Conservation (phyloP, 495 filamentous ascomycete genomes). For the Daldinia grandis region DNA sequence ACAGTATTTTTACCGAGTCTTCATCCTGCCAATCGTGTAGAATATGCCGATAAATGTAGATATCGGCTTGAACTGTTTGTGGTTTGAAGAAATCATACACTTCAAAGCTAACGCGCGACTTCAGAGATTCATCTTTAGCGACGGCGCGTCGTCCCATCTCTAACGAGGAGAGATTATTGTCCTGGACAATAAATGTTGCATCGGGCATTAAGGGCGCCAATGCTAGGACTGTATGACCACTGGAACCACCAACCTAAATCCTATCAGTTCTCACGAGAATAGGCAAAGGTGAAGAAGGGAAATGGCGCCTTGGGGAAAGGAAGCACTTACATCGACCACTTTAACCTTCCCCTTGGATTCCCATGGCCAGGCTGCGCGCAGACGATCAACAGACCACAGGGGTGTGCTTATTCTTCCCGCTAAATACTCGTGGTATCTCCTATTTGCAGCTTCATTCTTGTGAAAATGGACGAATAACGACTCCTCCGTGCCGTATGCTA, state of each 20-base stretch:
- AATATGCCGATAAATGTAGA: constrained; percentile 53
- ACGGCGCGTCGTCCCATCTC: constrained; percentile 37
- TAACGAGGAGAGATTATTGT: constrained; percentile 39
- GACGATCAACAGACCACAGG: constrained; percentile 38
- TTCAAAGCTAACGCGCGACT: constrained; percentile 42
- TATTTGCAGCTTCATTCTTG: constrained; percentile 18
- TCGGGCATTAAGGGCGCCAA: constrained; percentile 47
- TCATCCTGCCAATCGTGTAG: constrained; percentile 57
- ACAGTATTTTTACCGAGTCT: constrained; percentile 47
- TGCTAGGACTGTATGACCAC: constrained; percentile 50
- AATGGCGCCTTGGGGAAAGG: not conserved
- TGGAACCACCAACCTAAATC: constrained; percentile 53
- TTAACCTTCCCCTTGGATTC: constrained; percentile 21
- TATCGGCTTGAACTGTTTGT: constrained; percentile 46
- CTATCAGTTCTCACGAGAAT: constrained; percentile 2
- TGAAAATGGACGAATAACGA: constrained; percentile 39
- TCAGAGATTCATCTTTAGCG: constrained; percentile 21
- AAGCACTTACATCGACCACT: constrained; percentile 38
- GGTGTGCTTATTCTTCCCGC: constrained; percentile 34
- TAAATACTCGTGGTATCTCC: constrained; percentile 40
- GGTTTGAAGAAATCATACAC: constrained; percentile 52
- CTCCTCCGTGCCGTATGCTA: constrained; percentile 45
- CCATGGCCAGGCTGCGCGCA: constrained; percentile 34
- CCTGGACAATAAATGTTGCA: constrained; percentile 52
- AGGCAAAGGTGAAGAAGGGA: not conserved